phyloP scores from a whole-genome alignment of 176 grass and related monocot species.

The Ampelocalamus luodianensis region DNA sequence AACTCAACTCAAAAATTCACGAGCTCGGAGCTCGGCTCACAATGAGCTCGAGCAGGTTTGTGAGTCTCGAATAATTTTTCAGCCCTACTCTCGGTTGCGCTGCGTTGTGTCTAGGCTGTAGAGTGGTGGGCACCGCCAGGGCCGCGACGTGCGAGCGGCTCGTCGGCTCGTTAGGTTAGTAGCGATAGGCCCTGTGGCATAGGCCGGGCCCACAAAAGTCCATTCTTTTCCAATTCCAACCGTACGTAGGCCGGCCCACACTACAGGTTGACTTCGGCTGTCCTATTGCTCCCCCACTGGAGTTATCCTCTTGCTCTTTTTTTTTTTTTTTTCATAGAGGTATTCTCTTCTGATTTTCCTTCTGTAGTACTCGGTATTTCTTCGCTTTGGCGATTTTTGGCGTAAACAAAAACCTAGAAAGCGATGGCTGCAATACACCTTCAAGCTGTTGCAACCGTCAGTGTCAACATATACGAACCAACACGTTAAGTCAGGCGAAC shows the following conservation, averaged over 20 bases:
- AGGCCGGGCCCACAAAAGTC: neutral
- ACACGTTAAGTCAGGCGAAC: neutral
- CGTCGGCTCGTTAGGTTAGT: neutral
- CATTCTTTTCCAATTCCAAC: neutral
- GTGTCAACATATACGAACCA: slow-evolving; percentile 9
- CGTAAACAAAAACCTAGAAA: neutral
- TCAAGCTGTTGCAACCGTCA: slow-evolving; percentile 37
- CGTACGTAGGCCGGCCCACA: neutral
- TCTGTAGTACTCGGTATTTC: neutral
- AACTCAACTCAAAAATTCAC: no score
- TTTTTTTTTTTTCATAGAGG: neutral
- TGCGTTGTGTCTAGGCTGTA: neutral
- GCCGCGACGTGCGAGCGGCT: neutral
- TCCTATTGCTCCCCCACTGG: neutral
- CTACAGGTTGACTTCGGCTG: neutral
- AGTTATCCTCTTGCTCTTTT: neutral
- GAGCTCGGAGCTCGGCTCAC: no score
- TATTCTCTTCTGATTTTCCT: neutral
- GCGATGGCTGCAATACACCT: slow-evolving; percentile 14
- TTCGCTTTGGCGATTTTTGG: neutral
- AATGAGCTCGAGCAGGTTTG: no score
- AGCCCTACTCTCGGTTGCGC: neutral
- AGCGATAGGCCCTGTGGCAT: no score
- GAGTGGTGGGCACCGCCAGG: neutral
- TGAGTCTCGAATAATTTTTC: no score